Evolutionary conservation across 164 flowering plant species (phyloP).

Genomic region (Berberis thunbergii): DNA sequence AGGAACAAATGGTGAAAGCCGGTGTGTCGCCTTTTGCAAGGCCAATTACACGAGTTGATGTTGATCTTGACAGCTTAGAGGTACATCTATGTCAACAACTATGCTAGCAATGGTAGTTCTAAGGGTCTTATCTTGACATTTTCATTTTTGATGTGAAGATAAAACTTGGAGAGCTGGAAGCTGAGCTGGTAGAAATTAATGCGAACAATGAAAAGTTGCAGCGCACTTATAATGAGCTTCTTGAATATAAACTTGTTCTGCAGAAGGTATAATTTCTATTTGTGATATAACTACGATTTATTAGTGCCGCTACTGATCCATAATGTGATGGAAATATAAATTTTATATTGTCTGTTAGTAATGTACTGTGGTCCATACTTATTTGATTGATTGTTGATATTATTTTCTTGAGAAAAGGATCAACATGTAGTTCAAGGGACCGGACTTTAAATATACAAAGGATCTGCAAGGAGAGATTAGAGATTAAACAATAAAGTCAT

Average conservation of each 20-base stretch:
- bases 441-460: too few relatives aligned
- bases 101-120: not conserved
- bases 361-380: too few relatives aligned
- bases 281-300: not conserved
- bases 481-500: too few relatives aligned
- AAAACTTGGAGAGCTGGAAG: constrained; percentile 92
- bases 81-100: constrained; percentile 15
- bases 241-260: constrained; percentile 82
- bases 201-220: constrained; percentile 81
- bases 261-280: constrained; percentile 52
- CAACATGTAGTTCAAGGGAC: too few relatives aligned
- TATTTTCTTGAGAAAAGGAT: too few relatives aligned
- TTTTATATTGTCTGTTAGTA: too few relatives aligned
- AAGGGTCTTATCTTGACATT: constrained; percentile 8
- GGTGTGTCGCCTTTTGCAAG: constrained; percentile 40
- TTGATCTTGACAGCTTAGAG: constrained; percentile 68
- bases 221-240: constrained; percentile 74
- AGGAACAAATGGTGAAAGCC: constrained; percentile 68
- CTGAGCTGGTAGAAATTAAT: constrained; percentile 83
- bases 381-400: too few relatives aligned
- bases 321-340: too few relatives aligned
- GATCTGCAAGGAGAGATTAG: too few relatives aligned
- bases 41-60: constrained; percentile 17
- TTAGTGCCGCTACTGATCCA: not conserved
- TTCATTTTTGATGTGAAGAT: constrained; percentile 26